Conservation (phyloP, 2,329 filamentous ascomycete genomes). For the Myriosclerotinia curreyana region DNA sequence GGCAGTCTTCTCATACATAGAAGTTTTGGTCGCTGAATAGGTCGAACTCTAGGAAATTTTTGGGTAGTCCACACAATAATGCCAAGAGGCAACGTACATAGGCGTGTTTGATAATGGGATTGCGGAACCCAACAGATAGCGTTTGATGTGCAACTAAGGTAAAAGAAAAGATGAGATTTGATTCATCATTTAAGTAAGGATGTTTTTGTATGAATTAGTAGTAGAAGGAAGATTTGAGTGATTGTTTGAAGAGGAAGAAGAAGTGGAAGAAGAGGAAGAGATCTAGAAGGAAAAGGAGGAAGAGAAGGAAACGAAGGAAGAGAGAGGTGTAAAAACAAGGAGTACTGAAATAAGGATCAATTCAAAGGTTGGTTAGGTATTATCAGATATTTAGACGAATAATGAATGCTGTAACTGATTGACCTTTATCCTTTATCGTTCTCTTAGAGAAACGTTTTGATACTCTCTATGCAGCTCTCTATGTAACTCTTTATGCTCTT, state of each 20-base stretch:
- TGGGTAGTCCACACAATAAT: constrained; percentile 8
- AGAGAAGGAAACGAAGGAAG: too few species aligned
- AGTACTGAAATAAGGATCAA: neutral
- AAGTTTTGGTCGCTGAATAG: constrained; percentile 1
- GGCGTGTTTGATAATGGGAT: constrained; percentile 18
- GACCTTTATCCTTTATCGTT: too few species aligned
- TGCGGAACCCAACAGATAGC: constrained; percentile 13
- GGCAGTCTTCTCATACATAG: neutral
- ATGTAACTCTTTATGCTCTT: too few species aligned
- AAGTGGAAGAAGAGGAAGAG: too few species aligned
- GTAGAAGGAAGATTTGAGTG: neutral
- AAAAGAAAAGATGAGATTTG: constrained; percentile 1
- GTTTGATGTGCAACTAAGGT: constrained; percentile 2
- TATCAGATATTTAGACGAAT: neutral
- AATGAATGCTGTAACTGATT: neutral
- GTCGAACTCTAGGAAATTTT: constrained; percentile 8
- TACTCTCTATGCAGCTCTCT: too few species aligned
- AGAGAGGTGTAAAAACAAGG: too few species aligned
- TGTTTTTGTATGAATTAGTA: neutral
- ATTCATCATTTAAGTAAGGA: neutral
- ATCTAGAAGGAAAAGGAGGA: too few species aligned
- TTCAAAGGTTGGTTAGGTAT: too few species aligned
- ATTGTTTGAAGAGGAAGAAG: neutral
- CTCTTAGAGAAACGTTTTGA: too few species aligned
- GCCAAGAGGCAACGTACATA: constrained; percentile 19